Evolutionary conservation across 441 rosid species (phyloP).

Genomic region (Bocquillonia castaneifolia): DNA sequence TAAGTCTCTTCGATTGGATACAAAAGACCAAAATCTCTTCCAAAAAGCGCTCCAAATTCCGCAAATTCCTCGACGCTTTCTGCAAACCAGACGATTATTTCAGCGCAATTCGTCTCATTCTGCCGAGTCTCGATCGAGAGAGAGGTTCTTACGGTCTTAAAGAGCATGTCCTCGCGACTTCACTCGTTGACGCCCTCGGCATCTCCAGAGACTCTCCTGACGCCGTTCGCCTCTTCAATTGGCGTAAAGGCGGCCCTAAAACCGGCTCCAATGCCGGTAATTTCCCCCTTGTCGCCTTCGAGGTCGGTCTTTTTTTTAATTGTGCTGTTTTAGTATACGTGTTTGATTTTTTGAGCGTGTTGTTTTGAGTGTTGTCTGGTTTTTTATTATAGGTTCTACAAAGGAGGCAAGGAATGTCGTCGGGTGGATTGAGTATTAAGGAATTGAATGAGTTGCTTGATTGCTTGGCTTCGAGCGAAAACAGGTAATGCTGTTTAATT

Average conservation of each 20-base stretch:
- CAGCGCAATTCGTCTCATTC: conserved; percentile 65
- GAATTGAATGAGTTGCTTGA: conserved; percentile 79
- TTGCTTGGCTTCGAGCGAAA: conserved; percentile 70
- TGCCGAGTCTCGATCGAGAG: conserved; percentile 80
- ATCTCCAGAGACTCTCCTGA: conserved; percentile 81
- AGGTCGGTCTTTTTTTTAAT: conserved; percentile 35
- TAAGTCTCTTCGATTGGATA: conserved; percentile 84
- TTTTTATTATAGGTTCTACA: conserved; percentile 51
- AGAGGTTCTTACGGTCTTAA: conserved; percentile 90
- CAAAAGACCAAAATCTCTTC: conserved; percentile 61
- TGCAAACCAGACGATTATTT: conserved; percentile 75
- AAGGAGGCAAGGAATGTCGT: conserved; percentile 74
- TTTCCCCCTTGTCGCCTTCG: conserved; percentile 72
- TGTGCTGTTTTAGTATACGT: not conserved
- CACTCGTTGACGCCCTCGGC: conserved; percentile 79
- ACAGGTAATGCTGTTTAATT: conserved; percentile 37
- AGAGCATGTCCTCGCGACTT: conserved; percentile 79
- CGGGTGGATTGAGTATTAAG: conserved; percentile 68
- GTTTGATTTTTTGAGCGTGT: not conserved
- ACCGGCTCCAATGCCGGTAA: conserved; percentile 81
- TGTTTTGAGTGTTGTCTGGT: not conserved
- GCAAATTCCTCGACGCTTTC: conserved; percentile 84
- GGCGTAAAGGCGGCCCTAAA: conserved; percentile 88
- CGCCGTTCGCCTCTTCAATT: conserved; percentile 79
- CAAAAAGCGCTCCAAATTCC: conserved; percentile 80